phyloP scores from a whole-genome alignment of 2,329 filamentous ascomycete genomes.

The Pseudopithomyces chartarum region DNA sequence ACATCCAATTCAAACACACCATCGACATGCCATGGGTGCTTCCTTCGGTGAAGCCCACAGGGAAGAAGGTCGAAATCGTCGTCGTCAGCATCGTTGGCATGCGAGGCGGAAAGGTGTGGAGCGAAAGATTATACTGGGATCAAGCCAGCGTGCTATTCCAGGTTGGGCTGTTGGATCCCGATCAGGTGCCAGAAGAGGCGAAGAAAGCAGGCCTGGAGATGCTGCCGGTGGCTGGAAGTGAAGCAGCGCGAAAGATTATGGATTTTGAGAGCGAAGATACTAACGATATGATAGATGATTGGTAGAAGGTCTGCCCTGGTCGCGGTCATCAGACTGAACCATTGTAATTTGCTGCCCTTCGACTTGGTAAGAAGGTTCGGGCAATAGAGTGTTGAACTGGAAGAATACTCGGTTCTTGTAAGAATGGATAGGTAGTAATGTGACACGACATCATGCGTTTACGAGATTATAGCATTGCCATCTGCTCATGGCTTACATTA shows the following conservation, averaged over 20 bases:
- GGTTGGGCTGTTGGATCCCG: slow-evolving; percentile 60
- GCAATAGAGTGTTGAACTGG: background rate
- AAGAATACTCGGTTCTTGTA: background rate
- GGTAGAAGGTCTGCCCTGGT: too few species aligned
- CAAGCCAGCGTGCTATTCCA: slow-evolving; percentile 66
- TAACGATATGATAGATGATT: slow-evolving; percentile 55
- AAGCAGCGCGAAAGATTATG: slow-evolving; percentile 54
- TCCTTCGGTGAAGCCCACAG: slow-evolving; percentile 61
- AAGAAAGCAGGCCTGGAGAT: slow-evolving; percentile 52
- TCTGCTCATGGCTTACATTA: too few species aligned
- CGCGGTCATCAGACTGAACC: too few species aligned
- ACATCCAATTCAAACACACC: slow-evolving; percentile 62
- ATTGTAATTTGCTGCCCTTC: slow-evolving; percentile 1
- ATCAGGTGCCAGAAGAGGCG: slow-evolving; percentile 56
- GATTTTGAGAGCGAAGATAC: slow-evolving; percentile 48
- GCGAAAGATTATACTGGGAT: slow-evolving; percentile 67
- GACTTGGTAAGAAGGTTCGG: too few species aligned
- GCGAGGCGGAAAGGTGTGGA: slow-evolving; percentile 58
- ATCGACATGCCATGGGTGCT: slow-evolving; percentile 63
- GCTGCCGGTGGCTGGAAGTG: slow-evolving; percentile 53
- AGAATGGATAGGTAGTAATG: background rate
- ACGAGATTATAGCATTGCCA: too few species aligned
- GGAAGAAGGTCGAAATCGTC: slow-evolving; percentile 61
- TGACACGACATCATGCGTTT: background rate
- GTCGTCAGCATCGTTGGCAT: slow-evolving; percentile 63